Base-by-base conservation (phyloP, 306 rosid genomes). In the Glycine latifolia region DNA sequence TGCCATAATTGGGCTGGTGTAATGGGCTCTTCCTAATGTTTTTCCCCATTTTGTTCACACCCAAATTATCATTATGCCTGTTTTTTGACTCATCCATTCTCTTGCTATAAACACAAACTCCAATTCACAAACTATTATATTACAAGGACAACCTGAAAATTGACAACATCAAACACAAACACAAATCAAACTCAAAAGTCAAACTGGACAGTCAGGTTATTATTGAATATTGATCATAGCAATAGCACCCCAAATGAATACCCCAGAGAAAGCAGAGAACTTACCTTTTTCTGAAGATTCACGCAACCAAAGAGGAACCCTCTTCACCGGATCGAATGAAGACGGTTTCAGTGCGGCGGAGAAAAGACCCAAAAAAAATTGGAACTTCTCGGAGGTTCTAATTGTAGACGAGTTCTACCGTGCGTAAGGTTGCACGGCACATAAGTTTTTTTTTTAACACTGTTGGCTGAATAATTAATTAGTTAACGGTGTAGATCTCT, bases 11-110 rank as follows among this genome's bases (percentile, higher is more conserved):
- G 33, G 91, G 88, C 16, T 87, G 95, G 81, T 90, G 91, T 31
- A 87, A 17, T 2, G 92, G 90, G 79, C 92, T 94, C 82, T 90
- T 94, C 83, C 88, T 89, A 54, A 94, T 91, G 70, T 88, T 92
- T 65, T 91, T 94, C 79, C 95, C 98, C 74, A 88, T 50, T 85
- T 92, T 90, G 73, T 92, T 92, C 84, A 92, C 94, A 47, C 92
- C 97, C 89, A 94, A 85, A 67, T 77, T 83, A 3, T 91, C 96
- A 84, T 49, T 86, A 5, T 85, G 86, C 86, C 85, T 83, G 53
- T 82, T 89, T 77, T 77, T 88, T 4, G 89, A 86, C 72, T 88
- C 87, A 67, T 92, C 95, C 97, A 93, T 47, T 46, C 1, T 92
- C 43, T 56, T 41, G 5, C 33, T 31, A 13, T 17, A 58, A 15